Evolutionary conservation across 106 monocot species (phyloP).

Genomic region (Dendrobium catenatum): DNA sequence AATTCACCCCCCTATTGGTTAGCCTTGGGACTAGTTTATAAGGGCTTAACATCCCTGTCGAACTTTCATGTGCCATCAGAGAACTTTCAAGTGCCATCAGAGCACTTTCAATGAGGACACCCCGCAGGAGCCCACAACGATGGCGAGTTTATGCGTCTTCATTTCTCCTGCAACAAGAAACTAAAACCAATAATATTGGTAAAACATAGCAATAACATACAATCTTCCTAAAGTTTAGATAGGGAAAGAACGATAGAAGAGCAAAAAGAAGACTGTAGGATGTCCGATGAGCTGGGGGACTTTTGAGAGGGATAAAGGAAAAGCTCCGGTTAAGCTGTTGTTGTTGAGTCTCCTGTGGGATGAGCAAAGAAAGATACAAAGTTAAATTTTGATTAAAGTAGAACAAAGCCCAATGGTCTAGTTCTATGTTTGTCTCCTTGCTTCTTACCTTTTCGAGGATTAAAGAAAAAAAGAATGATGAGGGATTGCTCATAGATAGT

Average conservation of each 20-base stretch:
- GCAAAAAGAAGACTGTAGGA: slow-evolving; percentile 17
- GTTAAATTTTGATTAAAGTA: background rate
- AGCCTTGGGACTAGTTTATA: too few relatives aligned
- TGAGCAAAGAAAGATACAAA: slow-evolving; percentile 3
- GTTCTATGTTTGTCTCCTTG: slow-evolving; percentile 1
- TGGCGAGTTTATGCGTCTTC: slow-evolving; percentile 46
- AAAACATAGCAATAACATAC: too few relatives aligned
- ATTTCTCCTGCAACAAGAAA: slow-evolving; percentile 20
- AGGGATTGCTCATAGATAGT: slow-evolving; percentile 57
- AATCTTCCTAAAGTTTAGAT: background rate
- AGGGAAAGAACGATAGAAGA: background rate
- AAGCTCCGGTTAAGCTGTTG: slow-evolving; percentile 73
- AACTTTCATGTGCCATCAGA: too few relatives aligned
- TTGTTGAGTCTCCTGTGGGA: slow-evolving; percentile 82
- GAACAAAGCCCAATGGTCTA: background rate
- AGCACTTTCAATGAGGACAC: slow-evolving; percentile 5
- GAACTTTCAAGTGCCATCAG: too few relatives aligned
- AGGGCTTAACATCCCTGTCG: too few relatives aligned
- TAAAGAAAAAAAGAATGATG: background rate
- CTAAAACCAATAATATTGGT: background rate
- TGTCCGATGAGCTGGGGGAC: slow-evolving; percentile 37
- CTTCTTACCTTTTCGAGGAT: background rate
- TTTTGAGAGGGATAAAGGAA: slow-evolving; percentile 69
- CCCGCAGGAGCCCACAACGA: slow-evolving; percentile 60
- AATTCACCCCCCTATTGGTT: too few relatives aligned